Base-by-base conservation (phyloP, 768 basidiomycete species). In the Lactifluus volemus region DNA sequence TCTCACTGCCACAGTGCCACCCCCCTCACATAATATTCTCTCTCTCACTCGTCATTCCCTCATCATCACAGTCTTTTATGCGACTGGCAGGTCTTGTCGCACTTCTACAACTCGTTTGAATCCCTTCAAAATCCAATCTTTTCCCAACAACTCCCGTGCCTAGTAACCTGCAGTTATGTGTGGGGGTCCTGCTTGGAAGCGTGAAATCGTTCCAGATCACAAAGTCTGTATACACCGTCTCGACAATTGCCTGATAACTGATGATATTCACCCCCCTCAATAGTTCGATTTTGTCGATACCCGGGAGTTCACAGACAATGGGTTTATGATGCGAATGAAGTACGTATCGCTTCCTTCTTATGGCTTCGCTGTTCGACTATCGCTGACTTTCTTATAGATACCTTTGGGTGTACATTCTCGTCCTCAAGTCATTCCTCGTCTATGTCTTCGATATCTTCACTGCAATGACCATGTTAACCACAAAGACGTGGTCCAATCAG, bases 391-490 rank as follows among this genome's bases (percentile, higher is more conserved):
- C 30, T 55, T 29, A 17, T 69, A 97, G 91, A 72, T 99, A 98
- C 75, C 75, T 95, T 59, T 94, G 90, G 86, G 76, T 96, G 58
- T 98, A 97, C 75, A 77, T 95, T 74, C 80, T 94, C 69, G 85
- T 98, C 58, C 83, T 97, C 79, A 98, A 97, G 74, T 92, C 91
- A 36, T 89, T 98, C 77, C 84, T 94, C 58, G 96, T 99, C 74
- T 97, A 98, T 75, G 79, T 95, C 63, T 89, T 91, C 73, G 97
- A 99, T 82, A 93, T 98, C 72, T 99, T 95, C 77, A 93, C 96
- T 41, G 94, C 92, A 64, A 83, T 92, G 63, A 97, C 96, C 67
- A 94, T 98, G 89, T 88, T 98, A 74, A 86, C 89, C 29, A 93
- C 94, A 21, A 79, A 81, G 44, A 80, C 83, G 38, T 99, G 96